Conservation (phyloP, 2,329 filamentous ascomycete species). For the Metarhizium brunneum region DNA sequence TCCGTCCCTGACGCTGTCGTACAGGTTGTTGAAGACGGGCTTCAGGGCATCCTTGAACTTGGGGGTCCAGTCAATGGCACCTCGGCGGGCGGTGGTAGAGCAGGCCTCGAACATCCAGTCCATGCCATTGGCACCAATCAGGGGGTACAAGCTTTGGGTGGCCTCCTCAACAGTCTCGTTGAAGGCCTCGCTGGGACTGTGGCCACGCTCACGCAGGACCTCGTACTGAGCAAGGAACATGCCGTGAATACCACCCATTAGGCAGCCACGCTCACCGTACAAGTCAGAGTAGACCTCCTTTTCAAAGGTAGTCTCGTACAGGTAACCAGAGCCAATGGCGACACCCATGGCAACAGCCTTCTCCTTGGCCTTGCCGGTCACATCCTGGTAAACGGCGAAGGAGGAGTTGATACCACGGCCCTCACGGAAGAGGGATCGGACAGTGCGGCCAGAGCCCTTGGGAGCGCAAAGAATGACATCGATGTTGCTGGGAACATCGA, state of each 20-base stretch:
- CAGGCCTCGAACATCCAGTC: slow-evolving; percentile 99
- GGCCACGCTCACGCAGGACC: slow-evolving; percentile 96
- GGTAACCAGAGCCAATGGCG: slow-evolving; percentile 93
- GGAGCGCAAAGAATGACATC: slow-evolving; percentile 99
- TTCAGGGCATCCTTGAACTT: slow-evolving; percentile 97
- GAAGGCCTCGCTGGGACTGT: slow-evolving; percentile 97
- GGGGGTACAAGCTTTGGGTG: slow-evolving; percentile 93
- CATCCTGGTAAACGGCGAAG: slow-evolving; percentile 96
- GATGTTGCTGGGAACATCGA: slow-evolving; percentile 89
- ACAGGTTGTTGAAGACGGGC: slow-evolving; percentile 96
- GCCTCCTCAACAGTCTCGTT: slow-evolving; percentile 99
- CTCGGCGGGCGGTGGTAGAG: slow-evolving; percentile 95
- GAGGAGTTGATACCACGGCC: slow-evolving; percentile 99
- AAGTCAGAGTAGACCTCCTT: slow-evolving; percentile 99
- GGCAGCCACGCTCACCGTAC: slow-evolving; percentile 98
- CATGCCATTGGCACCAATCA: slow-evolving; percentile 97
- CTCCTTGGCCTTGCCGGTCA: slow-evolving; percentile 96
- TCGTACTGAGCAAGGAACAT: slow-evolving; percentile 99
- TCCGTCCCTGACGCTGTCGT: slow-evolving; percentile 85
- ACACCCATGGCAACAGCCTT: slow-evolving; percentile 95
- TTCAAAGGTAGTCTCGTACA: slow-evolving; percentile 99
- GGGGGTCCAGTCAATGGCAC: slow-evolving; percentile 97
- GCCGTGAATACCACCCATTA: slow-evolving; percentile 99
- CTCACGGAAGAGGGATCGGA: slow-evolving; percentile 97
- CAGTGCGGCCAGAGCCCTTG: slow-evolving; percentile 97